Percentiles rank a stretch among this genome's conserved stretches.
phyloP scores from a whole-genome alignment of 1,284 basidiomycete genomes.

The Sporisorium sorghi region DNA sequence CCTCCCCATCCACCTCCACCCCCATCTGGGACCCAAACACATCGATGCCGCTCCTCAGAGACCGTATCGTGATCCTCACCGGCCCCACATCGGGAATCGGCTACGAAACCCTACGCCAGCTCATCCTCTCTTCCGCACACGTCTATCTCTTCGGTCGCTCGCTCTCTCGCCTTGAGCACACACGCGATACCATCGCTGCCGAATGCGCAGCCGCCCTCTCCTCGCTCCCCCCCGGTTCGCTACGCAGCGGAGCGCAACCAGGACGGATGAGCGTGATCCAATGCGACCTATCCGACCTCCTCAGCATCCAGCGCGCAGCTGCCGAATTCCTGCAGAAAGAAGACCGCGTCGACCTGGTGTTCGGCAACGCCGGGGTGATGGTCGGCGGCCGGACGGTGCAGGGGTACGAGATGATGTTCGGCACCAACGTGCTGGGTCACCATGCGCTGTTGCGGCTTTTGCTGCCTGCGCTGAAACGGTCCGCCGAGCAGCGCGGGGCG shows the following conservation, averaged over 20 bases:
- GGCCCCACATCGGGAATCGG: slow-evolving; percentile 64
- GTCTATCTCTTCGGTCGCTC: slow-evolving; percentile 55
- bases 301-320: slow-evolving; percentile 37
- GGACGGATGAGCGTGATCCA: slow-evolving; percentile 40
- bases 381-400: slow-evolving; percentile 30
- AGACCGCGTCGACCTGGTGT: slow-evolving; percentile 48
- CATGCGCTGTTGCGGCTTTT: slow-evolving; percentile 52
- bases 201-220: slow-evolving; percentile 13
- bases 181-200: slow-evolving; percentile 4
- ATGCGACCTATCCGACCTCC: slow-evolving; percentile 50
- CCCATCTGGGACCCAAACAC: slow-evolving; percentile 21
- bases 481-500: slow-evolving; percentile 7
- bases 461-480: slow-evolving; percentile 33
- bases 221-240: background rate
- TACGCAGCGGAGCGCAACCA: slow-evolving; percentile 4
- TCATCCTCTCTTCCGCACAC: slow-evolving; percentile 54
- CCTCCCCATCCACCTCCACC: slow-evolving; percentile 1
- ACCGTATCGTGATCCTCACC: slow-evolving; percentile 57
- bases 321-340: slow-evolving; percentile 32
- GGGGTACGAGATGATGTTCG: slow-evolving; percentile 57
- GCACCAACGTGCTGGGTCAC: slow-evolving; percentile 55
- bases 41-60: slow-evolving; percentile 31
- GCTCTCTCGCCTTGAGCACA: slow-evolving; percentile 9
- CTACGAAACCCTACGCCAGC: slow-evolving; percentile 50
- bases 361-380: slow-evolving; percentile 57